Base-by-base conservation (phyloP, 768 basidiomycete species). In the Asterophora lycoperdoides region DNA sequence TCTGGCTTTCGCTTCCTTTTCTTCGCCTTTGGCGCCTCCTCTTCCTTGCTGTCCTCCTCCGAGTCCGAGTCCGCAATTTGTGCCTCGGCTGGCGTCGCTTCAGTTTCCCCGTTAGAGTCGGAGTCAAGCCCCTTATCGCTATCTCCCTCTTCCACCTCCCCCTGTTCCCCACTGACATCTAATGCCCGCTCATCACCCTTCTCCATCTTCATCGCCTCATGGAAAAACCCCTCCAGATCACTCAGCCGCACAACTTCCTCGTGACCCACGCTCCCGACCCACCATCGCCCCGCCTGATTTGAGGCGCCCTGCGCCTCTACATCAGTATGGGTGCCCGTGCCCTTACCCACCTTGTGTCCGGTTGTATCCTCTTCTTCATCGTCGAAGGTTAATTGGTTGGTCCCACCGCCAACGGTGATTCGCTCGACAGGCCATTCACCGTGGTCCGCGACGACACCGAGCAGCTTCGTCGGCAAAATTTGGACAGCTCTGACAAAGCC, bases 231-330 rank as follows among this genome's bases (percentile, higher is more conserved):
- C 57, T 76, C 81, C 41, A 97, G 71, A 66, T 95, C 87, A 20
- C 92, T 94, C 69, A 97, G 68, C 60, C 84, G 86, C 55, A 96
- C 61, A 7, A 79, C 73, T 48, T 95, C 89, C 53, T 97, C 94
- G 56, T 97, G 93, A 26, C 91, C 90, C 19, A 83, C 89, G 63
- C 92, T 94, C 17, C 85, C 94, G n/a, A 93, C 78, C 91, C 93
- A 96, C 70, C 83, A 84, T 17, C 77, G 76, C 49, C 62, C 55
- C 41, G 55, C 47, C 44, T 48, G 33, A 14, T 26, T 46, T 38
- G 57, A 51, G 14, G 55, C 53, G 1, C 59, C 56, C 14, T 60
- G 60, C 28, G 56, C 54, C 13, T 63, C 53, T 10, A 58, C 44
- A 17, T 60, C 49, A 8, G 39, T 41, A 30, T 55, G 57, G 39